These are phyloP conservation scores for Salisapilia sapeloensis DNA, from an alignment of 352 stramenopile species.

Conservation along the genomic window DNA sequence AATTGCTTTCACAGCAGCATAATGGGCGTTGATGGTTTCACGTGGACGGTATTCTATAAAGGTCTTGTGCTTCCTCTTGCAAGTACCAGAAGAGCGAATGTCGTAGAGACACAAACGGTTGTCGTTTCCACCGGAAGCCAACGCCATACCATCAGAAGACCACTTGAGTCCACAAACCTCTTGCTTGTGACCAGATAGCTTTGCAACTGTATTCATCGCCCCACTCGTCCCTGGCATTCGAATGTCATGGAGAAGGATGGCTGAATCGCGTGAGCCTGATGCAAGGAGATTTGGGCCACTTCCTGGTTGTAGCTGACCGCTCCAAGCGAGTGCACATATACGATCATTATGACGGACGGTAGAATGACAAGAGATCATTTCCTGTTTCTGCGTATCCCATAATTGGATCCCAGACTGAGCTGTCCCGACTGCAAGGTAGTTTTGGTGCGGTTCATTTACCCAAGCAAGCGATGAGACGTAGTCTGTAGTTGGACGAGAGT, in stretches of 20 bases:
- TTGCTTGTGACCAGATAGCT: constrained; percentile 88
- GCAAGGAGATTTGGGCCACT: no score
- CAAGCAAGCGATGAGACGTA: constrained; percentile 96
- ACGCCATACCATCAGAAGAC: constrained; percentile 89
- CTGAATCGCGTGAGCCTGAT: constrained; percentile 88
- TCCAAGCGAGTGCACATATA: constrained; percentile 94
- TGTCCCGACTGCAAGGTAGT: constrained; percentile 91
- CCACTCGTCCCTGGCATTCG: constrained; percentile 7
- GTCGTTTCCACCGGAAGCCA: constrained; percentile 97
- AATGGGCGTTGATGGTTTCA: constrained; percentile 73
- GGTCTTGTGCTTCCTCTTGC: no score
- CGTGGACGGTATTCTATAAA: not conserved
- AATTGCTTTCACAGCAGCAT: constrained; percentile 95
- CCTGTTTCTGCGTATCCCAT: constrained; percentile 97
- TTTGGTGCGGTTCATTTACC: constrained; percentile 75
- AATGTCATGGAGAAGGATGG: constrained; percentile 81
- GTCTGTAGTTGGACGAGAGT: no score
- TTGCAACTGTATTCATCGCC: constrained; percentile 78
- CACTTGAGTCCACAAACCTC: constrained; percentile 96
- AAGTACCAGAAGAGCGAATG: constrained; percentile 13
- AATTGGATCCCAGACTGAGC: constrained; percentile 89
- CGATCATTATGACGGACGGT: constrained; percentile 88
- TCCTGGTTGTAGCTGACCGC: constrained; percentile 78
- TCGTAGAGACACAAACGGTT: constrained; percentile 95
- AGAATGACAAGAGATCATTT: no score